These are phyloP conservation scores for Tetradesmus lagerheimii DNA, from an alignment of 139 green algal genomes.

Conservation along the genomic window DNA sequence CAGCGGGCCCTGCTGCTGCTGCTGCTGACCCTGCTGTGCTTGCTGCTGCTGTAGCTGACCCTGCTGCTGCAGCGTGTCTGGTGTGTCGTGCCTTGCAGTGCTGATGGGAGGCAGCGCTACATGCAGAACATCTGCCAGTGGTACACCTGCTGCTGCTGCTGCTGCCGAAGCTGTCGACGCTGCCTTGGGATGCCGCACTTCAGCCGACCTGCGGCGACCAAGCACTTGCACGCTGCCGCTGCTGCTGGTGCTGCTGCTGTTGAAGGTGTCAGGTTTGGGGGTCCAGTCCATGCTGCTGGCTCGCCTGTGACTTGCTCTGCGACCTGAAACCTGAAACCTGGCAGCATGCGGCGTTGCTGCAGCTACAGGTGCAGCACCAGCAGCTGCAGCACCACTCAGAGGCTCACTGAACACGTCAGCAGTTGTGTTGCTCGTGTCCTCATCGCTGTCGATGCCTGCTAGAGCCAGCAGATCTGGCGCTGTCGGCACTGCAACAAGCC, in stretches of 20 bases:
- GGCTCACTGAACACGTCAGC: not conserved
- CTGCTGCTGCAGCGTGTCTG: not conserved
- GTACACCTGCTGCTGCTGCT: not conserved
- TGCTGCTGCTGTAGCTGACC: not conserved
- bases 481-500: slow-evolving; percentile 27
- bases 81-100: not conserved
- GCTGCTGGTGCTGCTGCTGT: not conserved
- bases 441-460: not conserved
- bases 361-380: not conserved
- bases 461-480: slow-evolving; percentile 2
- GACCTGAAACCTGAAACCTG: not conserved
- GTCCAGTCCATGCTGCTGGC: slow-evolving; percentile 19
- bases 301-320: not conserved
- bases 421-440: not conserved
- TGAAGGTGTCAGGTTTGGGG: not conserved
- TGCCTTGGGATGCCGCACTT: not conserved
- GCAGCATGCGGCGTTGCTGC: not conserved
- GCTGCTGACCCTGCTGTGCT: not conserved
- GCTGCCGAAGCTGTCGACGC: not conserved
- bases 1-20: not conserved
- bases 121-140: not conserved
- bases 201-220: not conserved
- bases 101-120: not conserved
- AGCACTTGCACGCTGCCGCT: not conserved
- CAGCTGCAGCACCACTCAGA: not conserved